These are phyloP conservation scores for Fragaria iinumae DNA, from an alignment of 306 rosid genomes.

Conservation along the genomic window DNA sequence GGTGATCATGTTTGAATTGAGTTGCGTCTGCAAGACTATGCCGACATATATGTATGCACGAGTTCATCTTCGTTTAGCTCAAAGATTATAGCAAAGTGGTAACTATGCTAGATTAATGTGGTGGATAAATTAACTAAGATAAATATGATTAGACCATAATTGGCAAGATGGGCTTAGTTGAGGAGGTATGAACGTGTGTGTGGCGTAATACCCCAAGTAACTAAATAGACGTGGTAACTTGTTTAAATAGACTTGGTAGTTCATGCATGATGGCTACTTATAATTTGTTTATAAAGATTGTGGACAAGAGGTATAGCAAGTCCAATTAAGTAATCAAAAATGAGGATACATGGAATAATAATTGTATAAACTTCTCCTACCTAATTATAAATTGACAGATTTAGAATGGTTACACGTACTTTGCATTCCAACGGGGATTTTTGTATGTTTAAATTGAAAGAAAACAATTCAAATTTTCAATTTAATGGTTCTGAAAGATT, in stretches of 20 bases:
- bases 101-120: background rate
- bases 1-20: slow-evolving; percentile 39
- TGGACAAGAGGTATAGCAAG: background rate
- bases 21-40: slow-evolving; percentile 14
- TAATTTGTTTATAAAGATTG: background rate
- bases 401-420: background rate
- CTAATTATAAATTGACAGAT: background rate
- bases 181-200: background rate
- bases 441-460: background rate
- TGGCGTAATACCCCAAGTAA: background rate
- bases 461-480: background rate
- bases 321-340: background rate
- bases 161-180: background rate
- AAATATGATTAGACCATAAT: slow-evolving; percentile 5
- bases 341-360: background rate
- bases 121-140: background rate
- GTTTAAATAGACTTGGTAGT: background rate
- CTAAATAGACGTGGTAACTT: background rate
- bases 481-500: background rate
- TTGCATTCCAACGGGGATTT: background rate
- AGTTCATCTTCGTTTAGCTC: background rate
- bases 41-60: slow-evolving; percentile 3
- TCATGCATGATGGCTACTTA: background rate
- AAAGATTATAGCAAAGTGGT: background rate
- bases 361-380: background rate